These are phyloP conservation scores for Phytophthora europaea DNA, from an alignment of 352 stramenopile species.

Conservation along the genomic window DNA sequence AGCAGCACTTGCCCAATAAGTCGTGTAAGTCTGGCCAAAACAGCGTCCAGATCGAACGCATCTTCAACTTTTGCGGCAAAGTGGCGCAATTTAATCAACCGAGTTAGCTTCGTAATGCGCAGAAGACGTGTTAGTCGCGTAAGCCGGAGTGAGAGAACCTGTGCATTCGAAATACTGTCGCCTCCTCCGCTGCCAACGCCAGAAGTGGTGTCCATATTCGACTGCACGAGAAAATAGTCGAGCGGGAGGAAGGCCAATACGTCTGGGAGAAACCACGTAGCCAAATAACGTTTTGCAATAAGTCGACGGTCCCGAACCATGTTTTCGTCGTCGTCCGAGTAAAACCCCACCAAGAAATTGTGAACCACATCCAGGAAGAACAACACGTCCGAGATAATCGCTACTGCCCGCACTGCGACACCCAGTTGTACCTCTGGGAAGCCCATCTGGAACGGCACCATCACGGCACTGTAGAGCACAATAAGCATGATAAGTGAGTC, in stretches of 20 bases:
- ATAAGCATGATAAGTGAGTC: constrained; percentile 78
- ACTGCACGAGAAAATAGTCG: constrained; percentile 54
- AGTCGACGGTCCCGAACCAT: constrained; percentile 52
- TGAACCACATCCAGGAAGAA: constrained; percentile 77
- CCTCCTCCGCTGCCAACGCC: constrained; percentile 2
- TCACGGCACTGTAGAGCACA: constrained; percentile 78
- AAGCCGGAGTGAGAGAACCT: constrained; percentile 75
- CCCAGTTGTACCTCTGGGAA: constrained; percentile 70
- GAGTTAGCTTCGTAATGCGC: constrained; percentile 75
- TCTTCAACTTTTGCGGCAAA: constrained; percentile 84
- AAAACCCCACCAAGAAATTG: constrained; percentile 80
- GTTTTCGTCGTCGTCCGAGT: constrained; percentile 69
- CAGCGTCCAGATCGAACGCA: constrained; percentile 69
- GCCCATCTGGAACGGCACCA: constrained; percentile 76
- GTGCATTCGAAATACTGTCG: constrained; percentile 39
- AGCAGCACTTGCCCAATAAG: constrained; percentile 79
- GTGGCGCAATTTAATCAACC: constrained; percentile 74
- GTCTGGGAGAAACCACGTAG: constrained; percentile 73
- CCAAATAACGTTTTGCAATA: constrained; percentile 65
- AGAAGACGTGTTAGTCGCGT: constrained; percentile 69
- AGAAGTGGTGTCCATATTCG: background rate
- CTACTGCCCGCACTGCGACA: constrained; percentile 30
- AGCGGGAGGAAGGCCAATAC: constrained; percentile 59
- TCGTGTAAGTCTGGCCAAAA: constrained; percentile 66
- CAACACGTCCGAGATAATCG: constrained; percentile 53